Base-by-base conservation (phyloP, 345 rosid species). In the Nephelium lappaceum region DNA sequence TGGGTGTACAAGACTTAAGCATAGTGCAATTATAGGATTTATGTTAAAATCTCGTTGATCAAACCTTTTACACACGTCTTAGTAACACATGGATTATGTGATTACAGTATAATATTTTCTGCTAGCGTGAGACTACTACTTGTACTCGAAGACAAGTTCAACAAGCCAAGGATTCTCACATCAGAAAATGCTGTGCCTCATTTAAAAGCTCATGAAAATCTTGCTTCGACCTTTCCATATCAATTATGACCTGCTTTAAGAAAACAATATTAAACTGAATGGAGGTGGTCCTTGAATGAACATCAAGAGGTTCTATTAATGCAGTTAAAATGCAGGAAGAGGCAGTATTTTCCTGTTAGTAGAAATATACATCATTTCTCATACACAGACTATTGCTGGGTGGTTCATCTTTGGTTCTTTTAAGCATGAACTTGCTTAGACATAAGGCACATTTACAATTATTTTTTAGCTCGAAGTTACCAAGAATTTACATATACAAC, bases 141-240 rank as follows among this genome's bases (percentile, higher is more conserved):
- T 60, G 49, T 62, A 60, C 18, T 62, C 45, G n/a, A 71, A 78
- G 49, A 55, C 62, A 75, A 55, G 66, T 79, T 74, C 47, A 60
- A 47, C 9, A 38, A 55, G 78, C 64, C 51, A 69, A 15, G 24
- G 62, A 71, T 81, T 72, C 85, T 85, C 76, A 91, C 98, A 58
- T 85, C 69, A 91, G 68, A 83, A 87, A 86, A 65, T 82, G 86
- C 24, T 80, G 86, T 21, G 93, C 84, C 80, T 88, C 90, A 19
- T 78, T 41, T 5, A 90, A 77, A 71, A 83, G 86, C 83, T 88
- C 86, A 75, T 81, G 88, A 72, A 75, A 83, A 8, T 87, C 90
- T 86, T 91, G 96, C 88, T 92, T 93, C 82, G 87, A 89, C 67
- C 76, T 89, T 86, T 95, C 97, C 98, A 95, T 95, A 68, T 88